A percentile compares a stretch with the other conserved stretches of the same genome.
These are phyloP conservation scores for Metschnikowia shivogae DNA, from an alignment of 805 yeast species.

Conservation along the genomic window DNA sequence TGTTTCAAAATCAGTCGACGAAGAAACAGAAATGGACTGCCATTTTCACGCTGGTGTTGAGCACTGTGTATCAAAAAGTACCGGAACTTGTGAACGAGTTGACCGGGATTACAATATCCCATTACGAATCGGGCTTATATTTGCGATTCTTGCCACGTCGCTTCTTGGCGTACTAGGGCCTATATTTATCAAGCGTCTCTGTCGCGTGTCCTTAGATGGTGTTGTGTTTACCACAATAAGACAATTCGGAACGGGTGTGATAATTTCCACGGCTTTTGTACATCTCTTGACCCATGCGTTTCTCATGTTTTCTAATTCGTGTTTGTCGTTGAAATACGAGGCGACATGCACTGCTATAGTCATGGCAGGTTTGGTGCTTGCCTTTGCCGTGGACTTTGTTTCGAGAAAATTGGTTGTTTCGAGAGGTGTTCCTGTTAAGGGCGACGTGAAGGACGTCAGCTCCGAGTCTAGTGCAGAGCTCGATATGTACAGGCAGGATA, in stretches of 20 bases:
- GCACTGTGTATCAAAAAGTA: conserved; percentile 21
- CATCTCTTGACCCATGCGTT: conserved; percentile 28
- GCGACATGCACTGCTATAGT: conserved; percentile 25
- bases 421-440: neutral
- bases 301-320: conserved; percentile 25
- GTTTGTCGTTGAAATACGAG: conserved; percentile 24
- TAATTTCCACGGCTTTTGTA: conserved; percentile 31
- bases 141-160: conserved; percentile 5
- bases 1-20: neutral
- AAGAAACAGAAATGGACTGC: conserved; percentile 14
- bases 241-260: conserved; percentile 29
- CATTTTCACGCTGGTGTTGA: conserved; percentile 35
- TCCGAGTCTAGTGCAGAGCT: neutral
- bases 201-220: conserved; percentile 3
- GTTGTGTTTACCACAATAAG: neutral
- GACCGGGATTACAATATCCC: conserved; percentile 20
- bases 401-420: neutral
- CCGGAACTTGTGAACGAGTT: conserved; percentile 19
- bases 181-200: neutral
- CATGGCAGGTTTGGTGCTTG: conserved; percentile 27
- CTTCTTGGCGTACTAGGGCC: conserved; percentile 5
- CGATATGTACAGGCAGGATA: neutral
- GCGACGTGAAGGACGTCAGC: neutral
- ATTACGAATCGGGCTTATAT: conserved; percentile 24
- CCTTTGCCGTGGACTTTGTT: conserved; percentile 23